Conservation (phyloP, 2,329 filamentous ascomycete genomes). For the Pseudovirgaria hyperparasitica region DNA sequence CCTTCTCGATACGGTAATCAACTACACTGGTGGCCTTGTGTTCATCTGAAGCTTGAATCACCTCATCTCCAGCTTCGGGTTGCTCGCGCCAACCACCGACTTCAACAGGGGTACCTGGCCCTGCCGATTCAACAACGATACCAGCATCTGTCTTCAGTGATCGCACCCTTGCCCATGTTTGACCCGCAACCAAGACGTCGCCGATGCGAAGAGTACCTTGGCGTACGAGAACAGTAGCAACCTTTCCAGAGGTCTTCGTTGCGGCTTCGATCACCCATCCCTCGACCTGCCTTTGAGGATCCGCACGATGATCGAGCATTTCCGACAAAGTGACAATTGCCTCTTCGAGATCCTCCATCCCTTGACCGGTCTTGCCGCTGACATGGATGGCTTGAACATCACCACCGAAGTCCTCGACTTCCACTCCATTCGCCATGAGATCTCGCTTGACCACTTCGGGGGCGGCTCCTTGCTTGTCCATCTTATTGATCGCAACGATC, state of each 20-base stretch:
- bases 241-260: conserved; percentile 71
- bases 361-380: conserved; percentile 84
- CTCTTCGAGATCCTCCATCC: conserved; percentile 87
- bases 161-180: conserved; percentile 78
- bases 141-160: conserved; percentile 78
- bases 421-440: conserved; percentile 67
- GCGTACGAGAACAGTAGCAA: conserved; percentile 79
- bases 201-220: conserved; percentile 73
- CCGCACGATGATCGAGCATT: conserved; percentile 79
- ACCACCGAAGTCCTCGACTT: conserved; percentile 89
- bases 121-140: conserved; percentile 54
- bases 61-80: conserved; percentile 74
- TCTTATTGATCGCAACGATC: conserved; percentile 95
- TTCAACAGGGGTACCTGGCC: conserved; percentile 81
- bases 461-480: conserved; percentile 76
- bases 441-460: conserved; percentile 80
- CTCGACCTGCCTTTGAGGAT: conserved; percentile 63
- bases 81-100: conserved; percentile 90
- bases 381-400: conserved; percentile 87
- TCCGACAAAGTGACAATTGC: conserved; percentile 77
- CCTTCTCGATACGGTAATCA: conserved; percentile 59
- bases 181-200: conserved; percentile 76
- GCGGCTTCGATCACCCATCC: conserved; percentile 91
- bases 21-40: conserved; percentile 66
- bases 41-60: conserved; percentile 72